Conservation (phyloP, 106 monocot genomes). For the Acorus gramineus region DNA sequence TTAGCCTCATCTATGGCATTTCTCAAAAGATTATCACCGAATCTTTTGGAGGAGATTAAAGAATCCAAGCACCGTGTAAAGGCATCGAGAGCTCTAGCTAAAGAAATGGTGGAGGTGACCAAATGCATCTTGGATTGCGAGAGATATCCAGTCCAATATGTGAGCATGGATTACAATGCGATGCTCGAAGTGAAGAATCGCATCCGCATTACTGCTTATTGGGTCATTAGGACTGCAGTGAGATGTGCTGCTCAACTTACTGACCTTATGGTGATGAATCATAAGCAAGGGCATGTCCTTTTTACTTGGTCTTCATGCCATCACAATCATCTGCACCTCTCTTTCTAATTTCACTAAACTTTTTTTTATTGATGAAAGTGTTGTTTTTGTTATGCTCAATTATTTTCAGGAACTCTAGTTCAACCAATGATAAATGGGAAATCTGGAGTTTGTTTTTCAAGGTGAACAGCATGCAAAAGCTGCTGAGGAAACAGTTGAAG, state of each 20-base stretch:
- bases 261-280: not conserved
- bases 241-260: not conserved
- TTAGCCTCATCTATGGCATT: not conserved
- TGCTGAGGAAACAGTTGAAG: not conserved
- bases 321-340: not conserved
- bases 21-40: not conserved
- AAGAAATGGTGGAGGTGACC: not conserved
- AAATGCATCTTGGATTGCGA: not conserved
- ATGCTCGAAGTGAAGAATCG: not conserved
- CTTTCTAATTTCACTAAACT: not conserved
- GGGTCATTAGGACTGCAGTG: not conserved
- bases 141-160: not conserved
- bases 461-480: not conserved
- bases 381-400: not conserved
- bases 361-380: not conserved
- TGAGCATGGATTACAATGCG: not conserved
- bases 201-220: not conserved
- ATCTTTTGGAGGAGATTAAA: not conserved
- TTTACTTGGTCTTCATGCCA: not conserved
- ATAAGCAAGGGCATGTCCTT: not conserved
- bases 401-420: not conserved
- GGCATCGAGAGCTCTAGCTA: not conserved
- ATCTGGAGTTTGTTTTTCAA: not conserved
- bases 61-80: not conserved
- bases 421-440: not conserved